A percentile compares a stretch with the other conserved stretches of the same genome.
phyloP scores from a whole-genome alignment of 257 asterid species.

The Fraxinus pennsylvanica region DNA sequence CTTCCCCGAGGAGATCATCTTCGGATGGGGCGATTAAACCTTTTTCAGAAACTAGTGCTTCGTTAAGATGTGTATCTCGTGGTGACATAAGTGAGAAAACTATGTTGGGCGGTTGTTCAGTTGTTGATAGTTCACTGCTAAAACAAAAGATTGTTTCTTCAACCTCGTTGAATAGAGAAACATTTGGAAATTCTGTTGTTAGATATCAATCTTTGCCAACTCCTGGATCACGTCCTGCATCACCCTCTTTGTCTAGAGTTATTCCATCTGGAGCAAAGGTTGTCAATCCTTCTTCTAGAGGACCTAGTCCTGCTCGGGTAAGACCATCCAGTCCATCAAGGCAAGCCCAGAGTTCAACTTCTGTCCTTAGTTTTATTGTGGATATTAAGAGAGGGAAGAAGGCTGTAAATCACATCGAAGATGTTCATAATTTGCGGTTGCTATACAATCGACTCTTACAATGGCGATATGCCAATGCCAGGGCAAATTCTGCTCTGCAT shows the following conservation, averaged over 20 bases:
- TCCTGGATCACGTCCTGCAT: constrained; percentile 53
- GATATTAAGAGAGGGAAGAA: constrained; percentile 76
- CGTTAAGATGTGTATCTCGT: constrained; percentile 39
- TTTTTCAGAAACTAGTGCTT: constrained; percentile 61
- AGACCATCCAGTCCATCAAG: constrained; percentile 82
- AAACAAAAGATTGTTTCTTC: constrained; percentile 45
- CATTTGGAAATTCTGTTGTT: constrained; percentile 44
- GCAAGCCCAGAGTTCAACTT: constrained; percentile 60
- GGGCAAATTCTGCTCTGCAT: constrained; percentile 48
- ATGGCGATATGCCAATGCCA: constrained; percentile 82
- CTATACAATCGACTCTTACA: constrained; percentile 82
- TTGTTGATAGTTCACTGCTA: constrained; percentile 51
- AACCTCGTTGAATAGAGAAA: constrained; percentile 48
- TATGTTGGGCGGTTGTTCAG: constrained; percentile 27
- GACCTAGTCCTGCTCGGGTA: constrained; percentile 70
- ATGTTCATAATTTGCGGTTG: constrained; percentile 80
- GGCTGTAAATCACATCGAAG: constrained; percentile 73
- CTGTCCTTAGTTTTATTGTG: constrained; percentile 77
- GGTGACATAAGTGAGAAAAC: constrained; percentile 35
- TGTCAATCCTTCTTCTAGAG: constrained; percentile 55
- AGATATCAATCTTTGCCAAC: constrained; percentile 47
- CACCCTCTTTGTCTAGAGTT: constrained; percentile 61
- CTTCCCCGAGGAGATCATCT: constrained; percentile 64
- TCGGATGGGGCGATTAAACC: constrained; percentile 58
- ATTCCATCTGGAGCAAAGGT: constrained; percentile 69